Conservation (phyloP, 768 basidiomycete genomes). For the Podaxis pistillaris region DNA sequence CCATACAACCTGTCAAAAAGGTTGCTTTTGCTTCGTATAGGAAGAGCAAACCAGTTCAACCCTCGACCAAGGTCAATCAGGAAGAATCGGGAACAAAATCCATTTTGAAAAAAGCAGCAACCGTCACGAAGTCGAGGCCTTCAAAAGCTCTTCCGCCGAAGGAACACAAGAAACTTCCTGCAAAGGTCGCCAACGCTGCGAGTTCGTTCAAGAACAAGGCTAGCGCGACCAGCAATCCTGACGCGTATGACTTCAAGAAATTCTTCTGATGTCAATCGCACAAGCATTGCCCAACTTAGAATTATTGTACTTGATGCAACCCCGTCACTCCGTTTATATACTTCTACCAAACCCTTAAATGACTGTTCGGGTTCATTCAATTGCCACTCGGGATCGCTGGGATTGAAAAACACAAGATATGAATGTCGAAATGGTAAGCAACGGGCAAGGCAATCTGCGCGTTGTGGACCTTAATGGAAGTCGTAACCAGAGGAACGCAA, state of each 20-base stretch:
- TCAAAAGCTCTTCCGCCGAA: conserved; percentile 10
- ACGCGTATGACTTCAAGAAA: conserved; percentile 58
- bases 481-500: no score
- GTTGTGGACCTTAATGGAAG: no score
- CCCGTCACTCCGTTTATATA: neutral
- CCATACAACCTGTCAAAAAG: conserved; percentile 43
- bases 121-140: conserved; percentile 13
- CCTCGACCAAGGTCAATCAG: conserved; percentile 19
- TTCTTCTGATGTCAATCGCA: conserved; percentile 44
- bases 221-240: conserved; percentile 20
- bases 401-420: no score
- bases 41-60: neutral
- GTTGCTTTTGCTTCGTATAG: conserved; percentile 46
- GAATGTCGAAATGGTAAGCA: no score
- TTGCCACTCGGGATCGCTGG: no score
- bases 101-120: conserved; percentile 5
- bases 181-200: conserved; percentile 37
- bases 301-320: neutral
- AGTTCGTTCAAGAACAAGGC: conserved; percentile 26
- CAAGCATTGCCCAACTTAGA: neutral
- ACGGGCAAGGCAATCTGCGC: no score
- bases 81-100: conserved; percentile 17
- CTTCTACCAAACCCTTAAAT: no score
- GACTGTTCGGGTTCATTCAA: no score
- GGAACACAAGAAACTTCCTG: conserved; percentile 15